phyloP scores from a whole-genome alignment of 768 basidiomycete species.

The Boletus reticuloceps region DNA sequence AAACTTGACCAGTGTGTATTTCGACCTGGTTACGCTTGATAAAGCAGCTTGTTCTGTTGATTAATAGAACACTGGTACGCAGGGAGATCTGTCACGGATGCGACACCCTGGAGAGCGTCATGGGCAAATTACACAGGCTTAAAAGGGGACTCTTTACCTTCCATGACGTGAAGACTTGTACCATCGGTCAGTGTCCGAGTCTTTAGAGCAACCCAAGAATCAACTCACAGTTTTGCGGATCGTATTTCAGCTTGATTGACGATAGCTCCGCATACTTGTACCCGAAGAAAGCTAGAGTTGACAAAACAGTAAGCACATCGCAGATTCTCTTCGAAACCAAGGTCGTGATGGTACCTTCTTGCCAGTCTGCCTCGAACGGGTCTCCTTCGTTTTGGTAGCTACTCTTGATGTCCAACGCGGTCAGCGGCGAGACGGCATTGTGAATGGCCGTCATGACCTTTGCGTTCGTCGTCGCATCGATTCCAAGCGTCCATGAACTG shows the following conservation, averaged over 20 bases:
- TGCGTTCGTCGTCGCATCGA: not conserved
- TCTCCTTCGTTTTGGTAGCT: slow-evolving; percentile 26
- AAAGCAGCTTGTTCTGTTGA: slow-evolving; percentile 2
- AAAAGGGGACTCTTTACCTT: slow-evolving; percentile 6
- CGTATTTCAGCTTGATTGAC: slow-evolving; percentile 22
- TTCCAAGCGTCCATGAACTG: slow-evolving; percentile 16
- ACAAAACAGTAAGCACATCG: not conserved
- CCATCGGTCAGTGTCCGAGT: not conserved
- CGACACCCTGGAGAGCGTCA: slow-evolving; percentile 2
- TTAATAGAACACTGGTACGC: slow-evolving; percentile 2
- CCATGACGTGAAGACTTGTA: slow-evolving; percentile 15
- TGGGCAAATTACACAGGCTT: not conserved
- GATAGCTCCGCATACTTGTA: slow-evolving; percentile 16
- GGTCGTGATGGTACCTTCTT: slow-evolving; percentile 4
- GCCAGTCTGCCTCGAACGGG: slow-evolving; percentile 19
- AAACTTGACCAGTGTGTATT: too few species aligned
- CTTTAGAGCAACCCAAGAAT: not conserved
- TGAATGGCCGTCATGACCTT: slow-evolving; percentile 6
- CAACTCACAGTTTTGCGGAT: slow-evolving; percentile 18
- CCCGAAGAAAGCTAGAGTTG: slow-evolving; percentile 17
- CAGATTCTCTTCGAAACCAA: not conserved
- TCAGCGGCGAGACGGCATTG: slow-evolving; percentile 9
- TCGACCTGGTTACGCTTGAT: not conserved
- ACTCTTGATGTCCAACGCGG: slow-evolving; percentile 12
- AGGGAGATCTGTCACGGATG: not conserved